Percentiles rank a stretch among this genome's conserved stretches.
Evolutionary conservation across 164 flowering plant genomes (phyloP).

Genomic region (Vitis labrusca): DNA sequence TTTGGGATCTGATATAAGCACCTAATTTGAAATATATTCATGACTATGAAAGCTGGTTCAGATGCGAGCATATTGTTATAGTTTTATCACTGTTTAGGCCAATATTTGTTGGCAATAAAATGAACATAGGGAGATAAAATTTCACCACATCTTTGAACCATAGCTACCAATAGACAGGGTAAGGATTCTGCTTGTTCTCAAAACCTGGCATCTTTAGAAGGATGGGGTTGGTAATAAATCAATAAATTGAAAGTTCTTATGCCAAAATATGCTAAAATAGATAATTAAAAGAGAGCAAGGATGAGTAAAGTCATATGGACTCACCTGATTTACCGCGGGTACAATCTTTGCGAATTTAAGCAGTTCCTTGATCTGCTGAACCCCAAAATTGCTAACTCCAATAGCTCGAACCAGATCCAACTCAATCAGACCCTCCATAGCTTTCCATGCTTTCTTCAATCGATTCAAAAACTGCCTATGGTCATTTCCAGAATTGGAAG

Average conservation of each 20-base stretch:
- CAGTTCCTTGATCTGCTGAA: conserved; percentile 66
- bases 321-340: conserved; percentile 84
- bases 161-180: neutral
- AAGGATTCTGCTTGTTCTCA: neutral
- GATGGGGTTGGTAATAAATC: neutral
- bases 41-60: neutral
- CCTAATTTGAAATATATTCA: neutral
- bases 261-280: neutral
- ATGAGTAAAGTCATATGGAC: neutral
- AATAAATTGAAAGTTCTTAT: neutral
- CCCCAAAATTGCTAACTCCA: conserved; percentile 76
- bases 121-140: neutral
- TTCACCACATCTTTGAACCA: neutral
- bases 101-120: neutral
- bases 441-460: conserved; percentile 72
- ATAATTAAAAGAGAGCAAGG: neutral
- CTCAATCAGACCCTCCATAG: conserved; percentile 80
- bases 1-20: neutral
- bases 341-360: conserved; percentile 66
- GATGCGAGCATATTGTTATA: neutral
- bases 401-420: conserved; percentile 69
- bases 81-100: neutral
- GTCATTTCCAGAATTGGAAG: conserved; percentile 55
- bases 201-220: neutral
- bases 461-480: conserved; percentile 48